Evolutionary conservation across 106 monocot genomes (phyloP).

Genomic region (Dendrobium chrysotoxum): DNA sequence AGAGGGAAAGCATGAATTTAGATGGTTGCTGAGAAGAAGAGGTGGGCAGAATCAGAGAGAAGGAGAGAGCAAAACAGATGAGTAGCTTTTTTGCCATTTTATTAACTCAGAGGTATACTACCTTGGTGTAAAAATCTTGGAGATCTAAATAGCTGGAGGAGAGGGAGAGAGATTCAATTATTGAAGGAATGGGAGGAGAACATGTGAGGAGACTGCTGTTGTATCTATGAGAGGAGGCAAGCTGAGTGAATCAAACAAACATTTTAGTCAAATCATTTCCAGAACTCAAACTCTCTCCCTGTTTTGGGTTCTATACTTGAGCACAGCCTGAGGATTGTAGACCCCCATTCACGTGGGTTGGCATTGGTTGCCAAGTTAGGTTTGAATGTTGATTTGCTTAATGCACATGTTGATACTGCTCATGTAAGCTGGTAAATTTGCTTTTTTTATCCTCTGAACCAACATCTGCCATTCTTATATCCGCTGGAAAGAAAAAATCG

Average conservation of each 20-base stretch:
- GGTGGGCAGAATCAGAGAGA: constrained; percentile 2
- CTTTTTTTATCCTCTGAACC: neutral
- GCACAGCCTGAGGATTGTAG: neutral
- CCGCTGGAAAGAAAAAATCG: no score
- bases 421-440: neutral
- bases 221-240: constrained; percentile 15
- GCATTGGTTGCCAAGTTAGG: neutral
- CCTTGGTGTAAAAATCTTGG: neutral
- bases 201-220: neutral
- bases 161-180: constrained; percentile 10
- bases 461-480: no score
- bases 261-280: neutral
- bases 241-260: neutral
- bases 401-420: neutral
- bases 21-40: neutral
- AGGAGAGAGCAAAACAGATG: neutral
- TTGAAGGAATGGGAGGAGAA: constrained; percentile 18
- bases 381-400: neutral
- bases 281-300: neutral
- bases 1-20: neutral
- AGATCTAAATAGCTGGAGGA: constrained; percentile 5
- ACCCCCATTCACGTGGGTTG: neutral
- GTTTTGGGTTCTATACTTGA: neutral
- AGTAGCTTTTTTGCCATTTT: constrained; percentile 11
- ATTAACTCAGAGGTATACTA: neutral